Conservation (phyloP, 306 rosid genomes). For the Prunus salicina region DNA sequence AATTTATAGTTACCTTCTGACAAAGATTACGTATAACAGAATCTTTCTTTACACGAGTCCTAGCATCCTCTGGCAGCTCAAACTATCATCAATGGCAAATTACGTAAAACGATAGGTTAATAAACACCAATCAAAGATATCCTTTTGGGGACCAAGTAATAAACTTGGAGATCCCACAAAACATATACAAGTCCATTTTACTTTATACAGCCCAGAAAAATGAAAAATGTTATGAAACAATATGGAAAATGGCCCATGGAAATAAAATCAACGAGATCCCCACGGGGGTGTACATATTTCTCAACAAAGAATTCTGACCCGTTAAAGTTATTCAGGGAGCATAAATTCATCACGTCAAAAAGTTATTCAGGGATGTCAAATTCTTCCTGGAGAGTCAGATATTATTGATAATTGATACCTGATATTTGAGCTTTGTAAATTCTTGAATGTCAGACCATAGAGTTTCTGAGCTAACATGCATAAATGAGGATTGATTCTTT, state of each 20-base stretch:
- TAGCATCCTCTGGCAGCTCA: constrained; percentile 75
- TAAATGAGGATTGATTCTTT: constrained; percentile 57
- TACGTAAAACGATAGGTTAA: neutral
- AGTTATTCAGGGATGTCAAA: neutral
- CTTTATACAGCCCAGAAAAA: neutral
- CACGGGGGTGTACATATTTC: neutral
- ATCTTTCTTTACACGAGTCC: constrained; percentile 61
- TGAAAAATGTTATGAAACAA: neutral
- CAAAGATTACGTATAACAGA: constrained; percentile 88
- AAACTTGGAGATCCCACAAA: constrained; percentile 3
- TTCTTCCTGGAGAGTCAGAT: neutral
- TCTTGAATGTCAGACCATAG: constrained; percentile 82
- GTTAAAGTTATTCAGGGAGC: neutral
- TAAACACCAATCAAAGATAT: constrained; percentile 11
- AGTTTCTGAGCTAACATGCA: constrained; percentile 71
- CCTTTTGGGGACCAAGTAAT: constrained; percentile 2
- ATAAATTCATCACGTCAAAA: neutral
- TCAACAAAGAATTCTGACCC: neutral
- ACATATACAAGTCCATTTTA: neutral
- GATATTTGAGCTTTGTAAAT: constrained; percentile 76
- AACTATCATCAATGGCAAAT: constrained; percentile 50
- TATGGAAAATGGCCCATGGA: neutral
- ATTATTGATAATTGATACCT: constrained; percentile 48
- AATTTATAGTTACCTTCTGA: constrained; percentile 61
- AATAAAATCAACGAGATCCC: constrained; percentile 1